Evolutionary conservation across 176 grass and related monocot species (phyloP).

Genomic region (Cymbopogon citratus): DNA sequence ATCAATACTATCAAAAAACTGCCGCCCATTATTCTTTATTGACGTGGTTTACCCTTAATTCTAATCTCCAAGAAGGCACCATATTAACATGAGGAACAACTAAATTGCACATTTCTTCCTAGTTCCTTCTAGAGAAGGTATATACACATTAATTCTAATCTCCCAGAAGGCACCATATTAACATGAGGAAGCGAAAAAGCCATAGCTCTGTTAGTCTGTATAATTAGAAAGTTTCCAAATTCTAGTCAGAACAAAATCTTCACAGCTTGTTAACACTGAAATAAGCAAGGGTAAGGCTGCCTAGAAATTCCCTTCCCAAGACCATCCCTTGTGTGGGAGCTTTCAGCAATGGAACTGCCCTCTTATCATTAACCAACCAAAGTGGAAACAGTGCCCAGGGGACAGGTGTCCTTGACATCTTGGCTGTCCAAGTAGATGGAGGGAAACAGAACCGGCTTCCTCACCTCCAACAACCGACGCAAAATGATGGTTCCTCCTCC

Average conservation of each 20-base stretch:
- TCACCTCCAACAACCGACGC: too few relatives aligned
- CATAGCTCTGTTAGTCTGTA: too few relatives aligned
- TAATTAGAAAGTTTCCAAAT: neutral
- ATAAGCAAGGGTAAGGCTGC: neutral
- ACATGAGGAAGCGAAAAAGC: neutral
- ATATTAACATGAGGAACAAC: too few relatives aligned
- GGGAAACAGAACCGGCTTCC: too few relatives aligned
- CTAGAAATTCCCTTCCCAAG: neutral
- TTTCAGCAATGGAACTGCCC: neutral
- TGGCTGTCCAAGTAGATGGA: too few relatives aligned
- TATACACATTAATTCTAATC: neutral
- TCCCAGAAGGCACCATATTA: neutral
- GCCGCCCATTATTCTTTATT: neutral
- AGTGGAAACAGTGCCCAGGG: too few relatives aligned
- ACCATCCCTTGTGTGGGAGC: neutral
- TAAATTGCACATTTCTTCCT: neutral
- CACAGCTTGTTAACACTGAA: neutral
- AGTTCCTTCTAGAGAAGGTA: neutral
- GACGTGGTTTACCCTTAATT: neutral
- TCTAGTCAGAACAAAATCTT: neutral
- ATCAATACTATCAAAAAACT: neutral
- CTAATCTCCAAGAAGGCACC: too few relatives aligned
- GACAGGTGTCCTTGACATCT: too few relatives aligned
- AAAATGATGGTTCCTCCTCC: too few relatives aligned
- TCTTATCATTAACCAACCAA: neutral